Conservation (phyloP, 179 eudicot genomes). For the Vitellaria paradoxa region DNA sequence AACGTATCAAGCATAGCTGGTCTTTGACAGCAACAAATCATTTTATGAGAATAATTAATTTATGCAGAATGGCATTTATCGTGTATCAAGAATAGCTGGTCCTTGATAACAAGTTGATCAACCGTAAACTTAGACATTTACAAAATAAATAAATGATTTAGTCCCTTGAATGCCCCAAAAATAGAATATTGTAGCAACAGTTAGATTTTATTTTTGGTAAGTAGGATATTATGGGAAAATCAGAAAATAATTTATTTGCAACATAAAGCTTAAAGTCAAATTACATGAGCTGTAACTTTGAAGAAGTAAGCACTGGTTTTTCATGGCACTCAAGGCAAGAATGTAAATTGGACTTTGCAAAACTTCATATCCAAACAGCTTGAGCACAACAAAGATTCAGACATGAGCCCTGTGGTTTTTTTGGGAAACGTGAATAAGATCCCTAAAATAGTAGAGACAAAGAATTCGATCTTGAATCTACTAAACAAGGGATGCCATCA, state of each 20-base stretch:
- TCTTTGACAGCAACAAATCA: too few species aligned
- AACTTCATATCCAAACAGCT: not conserved
- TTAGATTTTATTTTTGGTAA: not conserved
- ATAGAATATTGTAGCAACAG: not conserved
- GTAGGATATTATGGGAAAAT: constrained; percentile 4
- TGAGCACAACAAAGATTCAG: not conserved
- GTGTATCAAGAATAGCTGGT: not conserved
- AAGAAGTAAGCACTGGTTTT: not conserved
- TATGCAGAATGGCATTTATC: not conserved
- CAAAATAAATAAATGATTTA: not conserved
- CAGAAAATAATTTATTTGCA: not conserved
- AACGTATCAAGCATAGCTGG: too few species aligned
- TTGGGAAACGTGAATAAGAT: not conserved
- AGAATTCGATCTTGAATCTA: not conserved
- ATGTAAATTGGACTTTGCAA: not conserved
- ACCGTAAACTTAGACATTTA: constrained; percentile 6
- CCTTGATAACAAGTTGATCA: constrained; percentile 4
- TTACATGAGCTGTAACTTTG: not conserved
- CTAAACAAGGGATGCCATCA: not conserved
- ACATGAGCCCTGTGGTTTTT: not conserved
- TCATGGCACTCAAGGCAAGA: not conserved
- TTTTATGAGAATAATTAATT: not conserved
- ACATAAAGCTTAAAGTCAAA: not conserved
- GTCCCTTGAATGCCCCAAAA: not conserved
- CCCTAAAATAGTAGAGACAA: not conserved